Evolutionary conservation across 2,329 filamentous ascomycete species (phyloP), one percentile per base, ranked within the genome.

Genomic region (Tetracladium maxilliforme): DNA sequence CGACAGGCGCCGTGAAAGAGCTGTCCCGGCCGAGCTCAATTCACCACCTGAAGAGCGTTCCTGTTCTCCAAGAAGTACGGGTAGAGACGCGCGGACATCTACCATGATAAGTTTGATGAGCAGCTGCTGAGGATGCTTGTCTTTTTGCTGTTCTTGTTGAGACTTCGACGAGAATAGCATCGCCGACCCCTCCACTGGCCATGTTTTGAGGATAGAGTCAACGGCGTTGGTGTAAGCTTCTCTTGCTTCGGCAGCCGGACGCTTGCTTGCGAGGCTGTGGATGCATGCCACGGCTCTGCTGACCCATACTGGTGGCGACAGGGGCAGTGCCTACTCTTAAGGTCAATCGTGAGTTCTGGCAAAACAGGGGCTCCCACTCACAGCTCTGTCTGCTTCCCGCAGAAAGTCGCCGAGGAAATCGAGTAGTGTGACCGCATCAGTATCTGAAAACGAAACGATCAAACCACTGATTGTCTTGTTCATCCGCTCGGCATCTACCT

Each of bases 81-180:
- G 73, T 14, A 71, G 55, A 1, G 69, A 69, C 9, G 72, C 64
- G 20, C 70, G 63, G 14, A 79, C 54, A 40, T 80, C 74, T 29
- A 77, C 67, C 17, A 77, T 58, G 6, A 77, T 41, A n/a, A 77
- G 58, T 35, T 65, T 74, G 27, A 77, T 45, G 29, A 79, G 58
- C 4, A 78, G 51, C 37, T 71, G 76, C 2, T 67, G 61, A 32
- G 70, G 65, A 0, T 70, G 61, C 31, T 65, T 70, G 17, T 57
- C 51, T 7, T 45, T 39, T 6, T 7, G 7, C 3, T 49, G 41
- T 14, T 44, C 42, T 14, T 30, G 20, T 21, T 25, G 27, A 20
- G 26, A 22, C 15, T 50, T 40, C 27, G 60, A 51, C 6, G 52
- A 48, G 47, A 78, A 78, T 3, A 79, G 48, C 4, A 68, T 42